Evolutionary conservation across 768 basidiomycete genomes (phyloP), one percentile per base, ranked within the genome.

Genomic region (Sporobolomyces phaffii): DNA sequence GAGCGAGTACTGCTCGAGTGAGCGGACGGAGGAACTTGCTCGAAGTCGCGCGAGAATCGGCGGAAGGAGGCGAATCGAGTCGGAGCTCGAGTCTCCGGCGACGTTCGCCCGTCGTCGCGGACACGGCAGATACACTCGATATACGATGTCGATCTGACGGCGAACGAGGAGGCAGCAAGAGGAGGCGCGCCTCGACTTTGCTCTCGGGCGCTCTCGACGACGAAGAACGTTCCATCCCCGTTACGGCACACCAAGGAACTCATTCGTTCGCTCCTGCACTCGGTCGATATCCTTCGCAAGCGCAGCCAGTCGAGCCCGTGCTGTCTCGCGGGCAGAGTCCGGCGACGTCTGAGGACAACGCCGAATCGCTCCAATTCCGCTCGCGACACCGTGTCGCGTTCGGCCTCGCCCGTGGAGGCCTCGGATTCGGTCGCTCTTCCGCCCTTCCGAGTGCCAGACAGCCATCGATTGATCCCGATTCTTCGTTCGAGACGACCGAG

Each of bases 211-310:
- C 29, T 41, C 22, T 31, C 3, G 11, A 58, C 20, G 17, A 5
- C 48, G 28, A 8, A 6, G 48, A 49, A 26, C 28, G 24, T 26
- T 49, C 40, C 24, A 56, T 13, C 5, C 4, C 18, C n/a, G 6
- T 40, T 3, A 54, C 14, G 20, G 13, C 34, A 3, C 54, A 56
- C 28, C 54, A 41, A 29, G 54, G 54, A 2, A 7, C 24, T 17
- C 54, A 43, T 20, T 56, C 54, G 6, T 56, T 56, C 54, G 54
- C 54, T 11, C 54, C 54, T 7, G 54, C 54, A 13, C 38, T 56
- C 40, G 54, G 54, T 5, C 17, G 54, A 17, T 56, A 41, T 20
- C 54, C 40, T 5, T 13, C 54, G 29, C 56, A 58, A 33, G 22
- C 10, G 2, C 18, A 31, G 20, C 29, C 56, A 7, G 29, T 58